Evolutionary conservation across 495 filamentous ascomycete species (phyloP).

Genomic region (Astrocystis sublimbata): DNA sequence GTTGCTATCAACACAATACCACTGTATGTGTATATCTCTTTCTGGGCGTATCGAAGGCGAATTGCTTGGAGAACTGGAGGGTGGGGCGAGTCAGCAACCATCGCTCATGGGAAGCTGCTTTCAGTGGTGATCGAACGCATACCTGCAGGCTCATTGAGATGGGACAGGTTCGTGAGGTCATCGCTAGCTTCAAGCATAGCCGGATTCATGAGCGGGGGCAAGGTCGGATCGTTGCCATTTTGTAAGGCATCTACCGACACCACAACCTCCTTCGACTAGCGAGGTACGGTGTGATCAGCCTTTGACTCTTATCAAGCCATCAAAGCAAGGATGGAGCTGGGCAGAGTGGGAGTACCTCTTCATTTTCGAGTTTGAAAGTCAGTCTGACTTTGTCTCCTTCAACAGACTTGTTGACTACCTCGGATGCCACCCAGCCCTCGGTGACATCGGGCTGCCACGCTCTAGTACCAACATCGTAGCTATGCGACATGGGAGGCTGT

Average conservation of each 20-base stretch:
- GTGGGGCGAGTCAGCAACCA: conserved; percentile 19
- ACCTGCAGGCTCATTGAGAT: conserved; percentile 98
- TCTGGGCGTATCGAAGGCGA: conserved; percentile 94
- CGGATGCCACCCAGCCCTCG: conserved; percentile 96
- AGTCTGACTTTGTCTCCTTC: conserved; percentile 84
- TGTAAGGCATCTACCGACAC: conserved; percentile 79
- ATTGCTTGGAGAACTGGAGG: conserved; percentile 90
- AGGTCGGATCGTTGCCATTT: conserved; percentile 63
- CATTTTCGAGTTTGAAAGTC: conserved; percentile 84
- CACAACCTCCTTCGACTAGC: conserved; percentile 73
- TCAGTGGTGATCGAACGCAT: conserved; percentile 34
- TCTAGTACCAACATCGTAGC: conserved; percentile 94
- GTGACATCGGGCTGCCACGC: conserved; percentile 96
- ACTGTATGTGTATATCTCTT: conserved; percentile 99
- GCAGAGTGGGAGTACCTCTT: conserved; percentile 67
- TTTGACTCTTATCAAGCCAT: background rate
- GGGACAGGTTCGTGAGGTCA: conserved; percentile 95
- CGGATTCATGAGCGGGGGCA: conserved; percentile 97
- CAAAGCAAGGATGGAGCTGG: conserved; percentile 30
- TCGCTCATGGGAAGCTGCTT: conserved; percentile 37
- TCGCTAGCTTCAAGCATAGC: conserved; percentile 98
- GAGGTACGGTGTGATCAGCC: conserved; percentile 8
- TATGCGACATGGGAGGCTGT: conserved; percentile 76
- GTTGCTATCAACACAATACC: conserved; percentile 98
- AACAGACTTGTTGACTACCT: conserved; percentile 83